Base-by-base conservation (phyloP, 805 yeast genomes). In the Barnettozyma salicaria region DNA sequence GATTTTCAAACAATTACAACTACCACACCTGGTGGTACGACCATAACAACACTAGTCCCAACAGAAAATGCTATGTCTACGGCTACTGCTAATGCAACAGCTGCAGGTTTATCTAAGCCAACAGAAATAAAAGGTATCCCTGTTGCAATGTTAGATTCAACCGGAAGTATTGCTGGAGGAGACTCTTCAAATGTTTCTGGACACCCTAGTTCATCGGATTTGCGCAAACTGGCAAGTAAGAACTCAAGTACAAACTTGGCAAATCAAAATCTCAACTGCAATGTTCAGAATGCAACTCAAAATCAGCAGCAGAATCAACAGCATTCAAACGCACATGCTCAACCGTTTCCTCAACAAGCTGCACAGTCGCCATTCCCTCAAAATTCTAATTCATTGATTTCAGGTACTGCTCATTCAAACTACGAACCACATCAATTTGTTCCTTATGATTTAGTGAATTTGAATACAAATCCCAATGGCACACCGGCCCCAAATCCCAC, bases 1-100 rank as follows among this genome's bases (percentile, higher is more conserved):
- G 90, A 86, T 56, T 88, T 86, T 63, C 81, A 80, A 34, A 80
- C 96, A 0, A 76, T 83, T 21, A 80, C 88, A 1, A 78, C 86
- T 2, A 88, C 95, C 0, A 82, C 95, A 0, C 95, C 96, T 2
- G 85, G 85, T 48, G 97, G 97, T 38, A 88, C 96, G 0, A 85
- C 96, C 0, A 72, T 87, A 17, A 88, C 96, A 1, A 87, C 89
- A 1, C 69, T 88, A 46, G 89, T 86, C 1, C 96, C 96, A 3
- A 86, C 95, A 0, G 82, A 81, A 53, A 76, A 74, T 42, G 92
- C 94, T 0, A 68, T 84, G 63, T 62, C 62, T 21, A 74, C 72
- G 39, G 85, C 85, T 1, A 68, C 74, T 17, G 73, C 72, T 29
- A 65, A 67, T 39, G 77, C 78, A 1, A 65, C 68, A 10, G 81